These are phyloP conservation scores for Tulasnella sp. DNA, from an alignment of 768 basidiomycete species.

Conservation along the genomic window DNA sequence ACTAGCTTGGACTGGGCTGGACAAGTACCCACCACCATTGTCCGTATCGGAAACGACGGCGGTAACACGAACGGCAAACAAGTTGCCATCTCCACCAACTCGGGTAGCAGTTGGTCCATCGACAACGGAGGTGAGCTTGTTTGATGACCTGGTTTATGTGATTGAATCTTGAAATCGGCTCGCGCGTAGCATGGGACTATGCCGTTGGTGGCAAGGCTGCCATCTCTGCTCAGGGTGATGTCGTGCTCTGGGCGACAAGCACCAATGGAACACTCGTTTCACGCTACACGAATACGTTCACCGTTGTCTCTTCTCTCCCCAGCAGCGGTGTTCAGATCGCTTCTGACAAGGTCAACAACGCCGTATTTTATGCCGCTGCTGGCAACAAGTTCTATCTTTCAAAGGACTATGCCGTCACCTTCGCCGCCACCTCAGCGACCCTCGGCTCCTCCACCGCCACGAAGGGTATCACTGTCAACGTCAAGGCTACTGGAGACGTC, in stretches of 20 bases:
- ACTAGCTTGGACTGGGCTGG: constrained; percentile 60
- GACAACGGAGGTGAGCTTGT: constrained; percentile 53
- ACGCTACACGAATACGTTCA: constrained; percentile 54
- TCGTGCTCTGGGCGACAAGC: constrained; percentile 58
- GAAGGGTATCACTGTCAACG: constrained; percentile 59
- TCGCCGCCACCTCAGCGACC: constrained; percentile 47
- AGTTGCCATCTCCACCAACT: constrained; percentile 60
- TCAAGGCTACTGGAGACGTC: constrained; percentile 59
- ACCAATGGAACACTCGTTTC: constrained; percentile 58
- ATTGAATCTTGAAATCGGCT: neutral
- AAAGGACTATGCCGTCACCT: constrained; percentile 59
- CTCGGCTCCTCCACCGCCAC: constrained; percentile 56
- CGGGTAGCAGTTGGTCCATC: constrained; percentile 57
- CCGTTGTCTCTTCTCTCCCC: constrained; percentile 56
- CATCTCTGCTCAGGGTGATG: constrained; percentile 58
- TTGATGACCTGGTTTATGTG: constrained; percentile 35
- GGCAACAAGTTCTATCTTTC: constrained; percentile 62
- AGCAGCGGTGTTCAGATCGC: constrained; percentile 56
- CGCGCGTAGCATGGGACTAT: constrained; percentile 43
- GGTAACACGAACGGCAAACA: constrained; percentile 50
- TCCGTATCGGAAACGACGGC: constrained; percentile 44
- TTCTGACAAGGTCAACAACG: constrained; percentile 55
- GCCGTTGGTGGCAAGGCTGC: constrained; percentile 44
- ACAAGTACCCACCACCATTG: constrained; percentile 53
- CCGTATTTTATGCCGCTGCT: constrained; percentile 62